Percentiles rank a stretch among this genome's conserved stretches.
phyloP scores from a whole-genome alignment of 148 eudicot genomes.

The Simmondsia chinensis region DNA sequence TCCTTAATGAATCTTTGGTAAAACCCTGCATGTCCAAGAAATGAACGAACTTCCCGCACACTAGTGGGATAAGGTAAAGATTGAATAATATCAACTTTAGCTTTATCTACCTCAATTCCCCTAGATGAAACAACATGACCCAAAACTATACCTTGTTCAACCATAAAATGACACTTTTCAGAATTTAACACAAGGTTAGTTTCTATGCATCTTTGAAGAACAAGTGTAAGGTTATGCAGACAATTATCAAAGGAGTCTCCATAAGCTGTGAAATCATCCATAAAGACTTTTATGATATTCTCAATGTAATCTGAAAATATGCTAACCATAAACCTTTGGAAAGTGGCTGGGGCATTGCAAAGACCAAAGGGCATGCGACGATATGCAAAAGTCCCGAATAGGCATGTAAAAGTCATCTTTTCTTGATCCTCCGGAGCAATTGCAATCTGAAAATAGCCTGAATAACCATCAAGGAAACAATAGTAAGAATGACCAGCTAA shows the following conservation, averaged over 20 bases:
- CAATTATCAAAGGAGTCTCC: not conserved
- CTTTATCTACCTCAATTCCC: slow-evolving; percentile 1
- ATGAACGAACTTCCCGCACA: not conserved
- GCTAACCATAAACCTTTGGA: not conserved
- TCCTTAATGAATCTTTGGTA: slow-evolving; percentile 3
- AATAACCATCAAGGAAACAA: too few species aligned
- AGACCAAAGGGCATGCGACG: not conserved
- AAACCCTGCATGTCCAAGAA: slow-evolving; percentile 2
- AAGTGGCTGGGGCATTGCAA: not conserved
- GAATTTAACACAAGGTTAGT: not conserved
- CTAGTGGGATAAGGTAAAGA: not conserved
- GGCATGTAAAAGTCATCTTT: not conserved
- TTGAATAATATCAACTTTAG: not conserved
- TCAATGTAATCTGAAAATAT: not conserved
- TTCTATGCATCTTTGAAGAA: not conserved
- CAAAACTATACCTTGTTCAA: not conserved
- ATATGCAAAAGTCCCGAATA: not conserved
- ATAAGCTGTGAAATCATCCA: not conserved
- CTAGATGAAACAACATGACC: not conserved
- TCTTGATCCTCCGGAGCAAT: not conserved
- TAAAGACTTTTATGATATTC: not conserved
- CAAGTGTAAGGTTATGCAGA: not conserved
- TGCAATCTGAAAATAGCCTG: not conserved
- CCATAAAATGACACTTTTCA: slow-evolving; percentile 4
- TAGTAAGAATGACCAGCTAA: not conserved